Base-by-base conservation (phyloP, 768 basidiomycete genomes). In the Suillus occidentalis region DNA sequence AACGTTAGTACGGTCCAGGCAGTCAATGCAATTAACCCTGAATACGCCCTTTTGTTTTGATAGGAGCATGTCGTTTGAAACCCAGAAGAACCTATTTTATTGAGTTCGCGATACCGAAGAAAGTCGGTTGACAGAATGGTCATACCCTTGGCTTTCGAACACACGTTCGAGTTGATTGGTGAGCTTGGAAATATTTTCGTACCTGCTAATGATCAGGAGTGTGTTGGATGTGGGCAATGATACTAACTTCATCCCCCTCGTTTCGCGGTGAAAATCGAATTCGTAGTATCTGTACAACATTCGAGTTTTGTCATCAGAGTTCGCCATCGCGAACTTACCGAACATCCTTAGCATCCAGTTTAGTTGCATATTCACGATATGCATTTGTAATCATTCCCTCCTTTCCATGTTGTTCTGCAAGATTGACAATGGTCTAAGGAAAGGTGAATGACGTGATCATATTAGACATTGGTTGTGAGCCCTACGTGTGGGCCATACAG, bases 1-100 rank as follows among this genome's bases (percentile, higher is more conserved):
- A 28, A 97, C 96, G 72, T 97, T 97, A 16, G 97, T 98, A 60
- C 97, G 82, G 73, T 99, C 97, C 49, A 98, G 79, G 71, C 95
- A 97, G 72, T 99, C 97, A 53, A 98, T 96, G 73, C 97, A 99
- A 72, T 97, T 98, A 28, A 95, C 86, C 4, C 96, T 86, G 77
- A 92, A 97, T 3, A 90, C 87, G 1, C 94, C 94, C 64, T 87
- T 89, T 75, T 99, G 96, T 71, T 87, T 84, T 7, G 92, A 89
- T 75, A 96, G 82, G 14, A 89, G 80, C 16, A 79, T 79, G 37
- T 86, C 80, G 63, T 90, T 84, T 2, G 90, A 90, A 22, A 91
- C 84, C 93, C 94, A 95, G 65, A 93, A 85, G 73, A 91, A 96
- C 37, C 91, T 93, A 65, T 62, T 5, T 49, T 37, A 52, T 57